These are phyloP conservation scores for Nakaseomyces delphensis DNA, from an alignment of 1,139 yeast species.

Conservation along the genomic window DNA sequence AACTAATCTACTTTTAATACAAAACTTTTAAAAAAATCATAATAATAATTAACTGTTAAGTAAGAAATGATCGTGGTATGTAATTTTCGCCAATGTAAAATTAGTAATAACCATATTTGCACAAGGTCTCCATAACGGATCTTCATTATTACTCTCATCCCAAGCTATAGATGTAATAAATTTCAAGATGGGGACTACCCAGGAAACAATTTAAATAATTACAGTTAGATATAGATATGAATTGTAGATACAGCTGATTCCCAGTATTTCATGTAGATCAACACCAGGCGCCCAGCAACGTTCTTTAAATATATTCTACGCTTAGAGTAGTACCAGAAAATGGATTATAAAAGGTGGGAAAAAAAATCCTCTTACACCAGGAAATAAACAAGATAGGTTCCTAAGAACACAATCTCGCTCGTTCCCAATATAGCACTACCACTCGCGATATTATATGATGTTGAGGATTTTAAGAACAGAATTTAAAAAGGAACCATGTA, in stretches of 20 bases:
- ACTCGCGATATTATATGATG: slow-evolving; percentile 23
- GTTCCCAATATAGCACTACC: slow-evolving; percentile 10
- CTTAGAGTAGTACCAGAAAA: slow-evolving; percentile 24
- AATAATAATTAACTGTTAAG: not conserved
- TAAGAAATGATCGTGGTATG: no score
- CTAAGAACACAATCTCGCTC: slow-evolving; percentile 1
- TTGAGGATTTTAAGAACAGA: slow-evolving; percentile 14
- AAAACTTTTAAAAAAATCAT: slow-evolving; percentile 2
- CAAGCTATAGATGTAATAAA: not conserved
- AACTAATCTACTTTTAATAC: slow-evolving; percentile 6
- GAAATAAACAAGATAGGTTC: slow-evolving; percentile 7
- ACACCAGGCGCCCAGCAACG: slow-evolving; percentile 41
- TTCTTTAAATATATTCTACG: slow-evolving; percentile 31
- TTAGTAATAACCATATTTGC: no score
- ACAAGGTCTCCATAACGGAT: not conserved
- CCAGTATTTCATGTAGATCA: slow-evolving; percentile 34
- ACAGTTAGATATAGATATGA: slow-evolving; percentile 17
- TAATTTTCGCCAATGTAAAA: no score
- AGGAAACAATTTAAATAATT: no score
- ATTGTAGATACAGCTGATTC: slow-evolving; percentile 39
- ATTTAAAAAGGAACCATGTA: not conserved
- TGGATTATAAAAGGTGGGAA: slow-evolving; percentile 13
- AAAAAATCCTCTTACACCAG: slow-evolving; percentile 13
- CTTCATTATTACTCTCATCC: not conserved
- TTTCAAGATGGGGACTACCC: not conserved